Evolutionary conservation across 179 eudicot species (phyloP).

Genomic region (Patellifolia procumbens): DNA sequence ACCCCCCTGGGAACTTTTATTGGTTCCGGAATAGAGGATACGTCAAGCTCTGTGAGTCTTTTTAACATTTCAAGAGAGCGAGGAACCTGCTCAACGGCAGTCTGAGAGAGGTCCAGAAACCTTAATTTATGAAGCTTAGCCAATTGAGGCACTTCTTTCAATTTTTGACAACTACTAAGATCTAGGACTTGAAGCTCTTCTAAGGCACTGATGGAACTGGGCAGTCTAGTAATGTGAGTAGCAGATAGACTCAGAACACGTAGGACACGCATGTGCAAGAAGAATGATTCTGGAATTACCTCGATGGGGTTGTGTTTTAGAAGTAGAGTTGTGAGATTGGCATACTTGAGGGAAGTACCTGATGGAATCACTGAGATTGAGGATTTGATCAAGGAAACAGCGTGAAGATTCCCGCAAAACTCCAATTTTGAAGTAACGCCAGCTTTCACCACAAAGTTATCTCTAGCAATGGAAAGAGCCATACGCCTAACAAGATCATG

Average conservation of each 20-base stretch:
- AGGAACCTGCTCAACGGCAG: slow-evolving; percentile 23
- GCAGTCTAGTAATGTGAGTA: slow-evolving; percentile 5
- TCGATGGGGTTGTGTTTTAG: neutral
- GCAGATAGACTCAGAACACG: slow-evolving; percentile 23
- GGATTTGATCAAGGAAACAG: slow-evolving; percentile 7
- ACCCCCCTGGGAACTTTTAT: neutral
- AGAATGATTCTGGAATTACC: slow-evolving; percentile 19
- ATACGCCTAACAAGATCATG: slow-evolving; percentile 19
- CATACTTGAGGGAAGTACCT: neutral
- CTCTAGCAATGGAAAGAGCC: slow-evolving; percentile 17
- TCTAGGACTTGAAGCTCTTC: slow-evolving; percentile 18
- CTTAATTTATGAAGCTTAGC: slow-evolving; percentile 18
- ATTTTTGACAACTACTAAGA: slow-evolving; percentile 12
- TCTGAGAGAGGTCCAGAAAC: slow-evolving; percentile 22
- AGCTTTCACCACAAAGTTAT: neutral
- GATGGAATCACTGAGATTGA: neutral
- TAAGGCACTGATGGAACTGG: slow-evolving; percentile 15
- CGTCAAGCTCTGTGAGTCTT: slow-evolving; percentile 15
- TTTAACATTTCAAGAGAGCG: slow-evolving; percentile 6
- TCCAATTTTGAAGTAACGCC: neutral
- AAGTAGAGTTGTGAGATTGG: neutral
- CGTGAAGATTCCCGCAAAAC: neutral
- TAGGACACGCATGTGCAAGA: slow-evolving; percentile 13
- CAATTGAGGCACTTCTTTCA: neutral
- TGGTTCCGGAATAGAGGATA: neutral